These are phyloP conservation scores for Pseudomonodictys pantanalensis DNA, from an alignment of 495 filamentous ascomycete species.

Conservation along the genomic window DNA sequence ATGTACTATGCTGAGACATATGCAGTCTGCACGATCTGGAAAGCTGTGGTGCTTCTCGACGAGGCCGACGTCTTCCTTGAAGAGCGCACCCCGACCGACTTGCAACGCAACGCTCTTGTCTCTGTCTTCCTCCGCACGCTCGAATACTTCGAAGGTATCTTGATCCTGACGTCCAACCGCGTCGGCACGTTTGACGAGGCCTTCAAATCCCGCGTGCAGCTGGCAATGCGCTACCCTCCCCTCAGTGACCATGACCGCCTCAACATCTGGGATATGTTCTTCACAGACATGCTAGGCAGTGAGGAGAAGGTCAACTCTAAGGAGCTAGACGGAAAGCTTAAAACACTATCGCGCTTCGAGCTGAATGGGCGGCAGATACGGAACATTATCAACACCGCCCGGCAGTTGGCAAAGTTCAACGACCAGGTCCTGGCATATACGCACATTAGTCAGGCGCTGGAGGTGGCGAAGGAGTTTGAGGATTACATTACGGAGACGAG, in stretches of 20 bases:
- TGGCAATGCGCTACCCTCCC: conserved; percentile 37
- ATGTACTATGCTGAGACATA: too few relatives aligned
- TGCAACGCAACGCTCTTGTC: conserved; percentile 49
- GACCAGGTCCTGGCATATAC: too few relatives aligned
- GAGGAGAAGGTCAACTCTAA: background rate
- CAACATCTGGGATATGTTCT: conserved; percentile 34
- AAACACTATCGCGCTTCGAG: background rate
- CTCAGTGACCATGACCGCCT: conserved; percentile 27
- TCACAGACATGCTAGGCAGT: background rate
- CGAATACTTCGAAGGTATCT: conserved; percentile 56
- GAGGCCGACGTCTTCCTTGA: background rate
- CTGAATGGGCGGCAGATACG: background rate
- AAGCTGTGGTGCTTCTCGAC: background rate
- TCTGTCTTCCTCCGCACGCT: conserved; percentile 54
- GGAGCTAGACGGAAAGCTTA: background rate
- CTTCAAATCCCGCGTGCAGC: conserved; percentile 41
- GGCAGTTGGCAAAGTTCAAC: background rate
- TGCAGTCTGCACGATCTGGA: background rate
- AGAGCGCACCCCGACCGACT: background rate
- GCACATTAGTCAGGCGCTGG: too few relatives aligned
- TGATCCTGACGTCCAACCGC: conserved; percentile 57
- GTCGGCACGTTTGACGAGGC: conserved; percentile 46
- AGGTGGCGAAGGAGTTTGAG: too few relatives aligned
- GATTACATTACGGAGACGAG: too few relatives aligned
- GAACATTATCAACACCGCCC: background rate